Conservation (phyloP, 2,329 filamentous ascomycete species). For the Diaporthe longicolla region DNA sequence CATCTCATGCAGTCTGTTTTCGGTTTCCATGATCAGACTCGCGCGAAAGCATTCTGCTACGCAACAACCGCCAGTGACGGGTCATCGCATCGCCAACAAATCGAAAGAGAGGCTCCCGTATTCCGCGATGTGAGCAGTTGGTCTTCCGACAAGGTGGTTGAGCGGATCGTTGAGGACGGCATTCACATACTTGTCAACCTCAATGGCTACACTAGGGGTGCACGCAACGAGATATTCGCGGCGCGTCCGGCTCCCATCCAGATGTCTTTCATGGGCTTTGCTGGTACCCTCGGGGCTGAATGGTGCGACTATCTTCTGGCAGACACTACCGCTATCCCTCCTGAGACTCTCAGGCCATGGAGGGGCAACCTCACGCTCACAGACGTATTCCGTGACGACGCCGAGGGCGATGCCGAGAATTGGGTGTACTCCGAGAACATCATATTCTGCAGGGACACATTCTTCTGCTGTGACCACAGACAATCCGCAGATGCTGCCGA, state of each 20-base stretch:
- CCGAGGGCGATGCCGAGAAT: conserved; percentile 77
- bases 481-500: conserved; percentile 86
- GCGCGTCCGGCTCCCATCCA: conserved; percentile 95
- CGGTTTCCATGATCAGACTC: conserved; percentile 82
- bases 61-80: conserved; percentile 93
- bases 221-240: conserved; percentile 97
- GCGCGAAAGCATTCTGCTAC: conserved; percentile 92
- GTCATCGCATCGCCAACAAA: conserved; percentile 90
- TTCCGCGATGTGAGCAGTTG: conserved; percentile 92
- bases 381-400: conserved; percentile 77
- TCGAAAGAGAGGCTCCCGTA: conserved; percentile 90
- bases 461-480: conserved; percentile 98
- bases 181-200: conserved; percentile 97
- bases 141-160: conserved; percentile 85
- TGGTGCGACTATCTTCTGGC: conserved; percentile 99
- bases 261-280: conserved; percentile 99
- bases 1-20: conserved; percentile 99
- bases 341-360: conserved; percentile 83
- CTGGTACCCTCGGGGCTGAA: conserved; percentile 93
- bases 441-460: conserved; percentile 93
- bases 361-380: conserved; percentile 81
- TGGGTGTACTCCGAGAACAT: conserved; percentile 99
- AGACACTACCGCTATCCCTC: conserved; percentile 88
- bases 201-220: conserved; percentile 97
- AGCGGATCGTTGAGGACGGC: conserved; percentile 87